Evolutionary conservation across 441 rosid genomes (phyloP).

Genomic region (Bruguiera hainesii): DNA sequence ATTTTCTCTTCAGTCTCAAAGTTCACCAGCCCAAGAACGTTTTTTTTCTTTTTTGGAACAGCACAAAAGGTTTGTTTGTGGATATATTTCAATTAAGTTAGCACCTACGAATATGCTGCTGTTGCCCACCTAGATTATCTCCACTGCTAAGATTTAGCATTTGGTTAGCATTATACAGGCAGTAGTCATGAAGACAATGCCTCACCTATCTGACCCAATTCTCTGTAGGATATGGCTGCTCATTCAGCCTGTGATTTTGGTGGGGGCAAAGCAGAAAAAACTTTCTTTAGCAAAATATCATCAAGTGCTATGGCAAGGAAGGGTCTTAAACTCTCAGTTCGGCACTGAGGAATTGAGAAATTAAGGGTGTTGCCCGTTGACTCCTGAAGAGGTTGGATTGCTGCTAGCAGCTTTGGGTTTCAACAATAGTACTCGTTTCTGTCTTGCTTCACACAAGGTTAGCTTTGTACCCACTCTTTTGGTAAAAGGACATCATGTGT

Average conservation of each 20-base stretch:
- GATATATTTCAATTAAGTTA: neutral
- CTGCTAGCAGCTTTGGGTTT: constrained; percentile 88
- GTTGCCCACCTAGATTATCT: too few relatives aligned
- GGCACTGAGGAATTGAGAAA: constrained; percentile 84
- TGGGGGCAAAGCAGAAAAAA: constrained; percentile 93
- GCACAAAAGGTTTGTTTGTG: neutral
- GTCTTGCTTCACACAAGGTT: constrained; percentile 97
- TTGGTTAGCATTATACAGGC: neutral
- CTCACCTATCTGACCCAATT: neutral
- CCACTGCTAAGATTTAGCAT: too few relatives aligned
- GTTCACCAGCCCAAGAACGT: neutral
- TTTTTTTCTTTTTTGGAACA: neutral
- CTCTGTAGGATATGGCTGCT: constrained; percentile 80
- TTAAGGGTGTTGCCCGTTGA: constrained; percentile 92
- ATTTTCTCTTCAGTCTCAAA: too few relatives aligned
- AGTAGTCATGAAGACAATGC: neutral
- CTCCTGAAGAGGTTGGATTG: constrained; percentile 97
- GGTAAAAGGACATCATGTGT: neutral
- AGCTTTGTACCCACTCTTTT: constrained; percentile 2
- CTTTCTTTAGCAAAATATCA: constrained; percentile 86
- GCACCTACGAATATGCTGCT: too few relatives aligned
- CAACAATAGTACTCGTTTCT: constrained; percentile 77
- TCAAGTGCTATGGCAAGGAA: constrained; percentile 94
- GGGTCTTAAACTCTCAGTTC: constrained; percentile 88
- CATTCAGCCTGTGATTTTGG: constrained; percentile 98